Conservation (phyloP, 805 yeast genomes). For the Yamadazyma kitorensis region DNA sequence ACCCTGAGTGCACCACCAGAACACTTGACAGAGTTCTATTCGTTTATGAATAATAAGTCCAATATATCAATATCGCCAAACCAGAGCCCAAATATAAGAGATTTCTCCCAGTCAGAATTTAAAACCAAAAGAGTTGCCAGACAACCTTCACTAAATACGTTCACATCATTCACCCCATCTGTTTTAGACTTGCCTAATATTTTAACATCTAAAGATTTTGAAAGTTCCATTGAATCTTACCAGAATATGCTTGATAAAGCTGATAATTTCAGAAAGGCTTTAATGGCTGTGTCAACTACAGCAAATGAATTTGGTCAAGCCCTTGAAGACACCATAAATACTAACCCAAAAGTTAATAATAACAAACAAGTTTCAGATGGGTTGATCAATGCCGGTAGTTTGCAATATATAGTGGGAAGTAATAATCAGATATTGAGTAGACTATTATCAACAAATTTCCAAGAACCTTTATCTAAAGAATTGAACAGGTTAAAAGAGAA, state of each 20-base stretch:
- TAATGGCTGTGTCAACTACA: slow-evolving; percentile 49
- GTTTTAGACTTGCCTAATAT: slow-evolving; percentile 59
- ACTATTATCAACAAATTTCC: slow-evolving; percentile 53
- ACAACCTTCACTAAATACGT: slow-evolving; percentile 37
- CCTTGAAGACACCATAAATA: slow-evolving; percentile 45
- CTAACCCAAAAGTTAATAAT: slow-evolving; percentile 26
- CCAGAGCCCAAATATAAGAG: slow-evolving; percentile 12
- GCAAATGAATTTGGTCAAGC: slow-evolving; percentile 72
- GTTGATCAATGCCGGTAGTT: slow-evolving; percentile 67
- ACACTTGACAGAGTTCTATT: slow-evolving; percentile 60
- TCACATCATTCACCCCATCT: slow-evolving; percentile 50
- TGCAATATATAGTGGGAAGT: slow-evolving; percentile 72
- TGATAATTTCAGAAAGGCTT: slow-evolving; percentile 42
- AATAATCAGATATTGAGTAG: slow-evolving; percentile 71
- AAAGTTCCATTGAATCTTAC: slow-evolving; percentile 47
- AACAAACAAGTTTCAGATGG: slow-evolving; percentile 49
- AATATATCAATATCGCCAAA: slow-evolving; percentile 10
- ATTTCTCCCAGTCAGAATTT: slow-evolving; percentile 5
- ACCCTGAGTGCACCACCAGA: slow-evolving; percentile 34
- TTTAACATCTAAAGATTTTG: slow-evolving; percentile 59
- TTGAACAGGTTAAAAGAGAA: slow-evolving; percentile 43
- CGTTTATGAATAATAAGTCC: slow-evolving; percentile 40
- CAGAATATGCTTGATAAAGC: slow-evolving; percentile 48
- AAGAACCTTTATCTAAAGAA: slow-evolving; percentile 47
- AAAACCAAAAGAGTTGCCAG: slow-evolving; percentile 11